phyloP scores from a whole-genome alignment of 2,329 filamentous ascomycete genomes.

The Neofusicoccum umdonicola region DNA sequence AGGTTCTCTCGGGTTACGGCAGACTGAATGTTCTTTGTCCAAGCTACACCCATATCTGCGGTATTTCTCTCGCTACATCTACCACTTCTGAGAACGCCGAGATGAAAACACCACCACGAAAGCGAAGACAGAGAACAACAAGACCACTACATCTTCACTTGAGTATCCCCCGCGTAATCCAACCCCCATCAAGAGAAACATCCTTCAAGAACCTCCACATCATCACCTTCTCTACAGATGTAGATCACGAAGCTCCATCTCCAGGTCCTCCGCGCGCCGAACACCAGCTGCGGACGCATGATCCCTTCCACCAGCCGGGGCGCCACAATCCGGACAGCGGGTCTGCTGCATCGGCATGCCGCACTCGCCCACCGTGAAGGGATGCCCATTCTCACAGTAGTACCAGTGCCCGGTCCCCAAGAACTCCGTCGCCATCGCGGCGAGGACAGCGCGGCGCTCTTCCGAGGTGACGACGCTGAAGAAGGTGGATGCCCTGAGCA shows the following conservation, averaged over 20 bases:
- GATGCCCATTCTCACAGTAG: constrained; percentile 55
- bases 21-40: no score
- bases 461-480: constrained; percentile 12
- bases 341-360: constrained; percentile 64
- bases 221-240: neutral
- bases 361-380: constrained; percentile 64
- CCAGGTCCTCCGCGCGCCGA: constrained; percentile 49
- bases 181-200: no score
- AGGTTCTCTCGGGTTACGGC: no score
- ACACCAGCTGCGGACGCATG: constrained; percentile 56
- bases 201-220: no score
- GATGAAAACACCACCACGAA: no score
- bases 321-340: constrained; percentile 62
- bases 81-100: no score
- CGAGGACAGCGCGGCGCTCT: constrained; percentile 18
- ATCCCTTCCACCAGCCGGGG: constrained; percentile 54
- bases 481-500: neutral
- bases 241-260: constrained; percentile 28
- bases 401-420: constrained; percentile 60
- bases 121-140: no score
- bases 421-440: constrained; percentile 47
- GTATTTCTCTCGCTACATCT: no score
- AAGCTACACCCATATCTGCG: no score
- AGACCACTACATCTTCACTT: no score
- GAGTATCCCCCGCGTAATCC: no score